A percentile compares a stretch with the other conserved stretches of the same genome.
Evolutionary conservation across 108 stramenopile species (phyloP).

Genomic region (Nannochloropsis oceanica): DNA sequence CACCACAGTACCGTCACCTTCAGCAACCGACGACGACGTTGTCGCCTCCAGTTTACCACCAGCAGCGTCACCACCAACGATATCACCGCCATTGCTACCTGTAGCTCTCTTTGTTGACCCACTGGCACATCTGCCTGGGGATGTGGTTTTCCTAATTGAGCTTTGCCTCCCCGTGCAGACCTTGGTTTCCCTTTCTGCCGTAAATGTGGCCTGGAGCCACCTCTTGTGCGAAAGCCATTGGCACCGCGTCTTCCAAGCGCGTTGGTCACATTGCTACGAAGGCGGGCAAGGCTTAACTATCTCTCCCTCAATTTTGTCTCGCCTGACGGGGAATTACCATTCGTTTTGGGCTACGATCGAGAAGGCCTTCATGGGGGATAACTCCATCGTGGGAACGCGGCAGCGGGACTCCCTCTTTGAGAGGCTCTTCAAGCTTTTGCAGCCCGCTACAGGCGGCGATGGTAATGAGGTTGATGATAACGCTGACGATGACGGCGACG

Average conservation of each 20-base stretch:
- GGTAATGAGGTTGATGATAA: not conserved
- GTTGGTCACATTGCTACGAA: not conserved
- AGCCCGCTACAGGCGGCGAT: not conserved
- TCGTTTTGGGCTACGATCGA: slow-evolving; percentile 1
- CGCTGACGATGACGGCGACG: not conserved
- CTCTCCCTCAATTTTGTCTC: not conserved
- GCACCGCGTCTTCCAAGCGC: not conserved
- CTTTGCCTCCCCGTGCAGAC: not conserved
- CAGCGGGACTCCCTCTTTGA: not conserved
- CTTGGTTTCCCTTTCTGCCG: not conserved
- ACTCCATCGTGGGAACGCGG: not conserved
- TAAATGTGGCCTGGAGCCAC: not conserved
- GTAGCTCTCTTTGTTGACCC: not conserved
- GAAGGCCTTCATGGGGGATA: not conserved
- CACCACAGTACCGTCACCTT: too few relatives aligned
- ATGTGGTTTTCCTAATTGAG: not conserved
- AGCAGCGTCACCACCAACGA: too few relatives aligned
- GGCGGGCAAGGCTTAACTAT: not conserved
- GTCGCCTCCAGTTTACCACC: too few relatives aligned
- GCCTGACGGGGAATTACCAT: not conserved
- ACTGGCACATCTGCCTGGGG: not conserved
- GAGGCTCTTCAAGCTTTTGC: not conserved
- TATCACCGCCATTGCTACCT: too few relatives aligned
- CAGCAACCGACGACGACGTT: too few relatives aligned
- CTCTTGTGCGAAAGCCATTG: not conserved